A percentile compares a stretch with the other conserved stretches of the same genome.
Evolutionary conservation across 2,329 filamentous ascomycete genomes (phyloP).

Genomic region (Fusarium poae): DNA sequence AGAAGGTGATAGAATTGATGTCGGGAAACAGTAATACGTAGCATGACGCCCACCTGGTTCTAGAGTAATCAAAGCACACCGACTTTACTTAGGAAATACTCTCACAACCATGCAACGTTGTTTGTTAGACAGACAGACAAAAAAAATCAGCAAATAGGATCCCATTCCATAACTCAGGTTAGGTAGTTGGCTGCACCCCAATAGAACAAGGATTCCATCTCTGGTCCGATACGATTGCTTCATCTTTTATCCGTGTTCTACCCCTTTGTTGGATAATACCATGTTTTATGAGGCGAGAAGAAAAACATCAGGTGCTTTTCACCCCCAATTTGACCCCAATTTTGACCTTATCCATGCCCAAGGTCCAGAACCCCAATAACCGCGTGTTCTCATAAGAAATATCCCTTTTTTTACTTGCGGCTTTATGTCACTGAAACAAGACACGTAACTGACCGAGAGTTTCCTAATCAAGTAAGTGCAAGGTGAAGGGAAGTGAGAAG

Average conservation of each 20-base stretch:
- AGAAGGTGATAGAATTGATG: conserved; percentile 6
- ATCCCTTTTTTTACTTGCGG: conserved; percentile 7
- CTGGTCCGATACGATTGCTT: conserved; percentile 26
- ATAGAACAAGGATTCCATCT: conserved; percentile 18
- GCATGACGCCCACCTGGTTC: not conserved
- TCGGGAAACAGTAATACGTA: not conserved
- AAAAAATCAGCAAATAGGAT: conserved; percentile 30
- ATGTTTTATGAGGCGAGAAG: conserved; percentile 3
- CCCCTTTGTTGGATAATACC: conserved; percentile 4
- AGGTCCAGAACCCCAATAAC: conserved; percentile 40
- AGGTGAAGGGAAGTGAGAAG: conserved; percentile 22
- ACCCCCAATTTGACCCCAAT: not conserved
- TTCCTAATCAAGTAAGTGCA: conserved; percentile 21
- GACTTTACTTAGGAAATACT: conserved; percentile 14
- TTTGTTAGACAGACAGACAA: conserved; percentile 8
- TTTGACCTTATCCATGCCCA: conserved; percentile 3
- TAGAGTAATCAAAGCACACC: conserved; percentile 13
- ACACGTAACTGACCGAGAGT: conserved; percentile 31
- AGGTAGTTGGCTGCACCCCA: conserved; percentile 18
- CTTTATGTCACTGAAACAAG: conserved; percentile 27
- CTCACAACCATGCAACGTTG: conserved; percentile 16
- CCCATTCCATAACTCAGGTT: not conserved
- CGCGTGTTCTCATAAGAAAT: conserved; percentile 22
- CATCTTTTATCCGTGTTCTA: not conserved
- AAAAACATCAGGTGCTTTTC: conserved; percentile 26